phyloP scores from a whole-genome alignment of 768 basidiomycete genomes.

The Boletus pseudo-olivaceus region DNA sequence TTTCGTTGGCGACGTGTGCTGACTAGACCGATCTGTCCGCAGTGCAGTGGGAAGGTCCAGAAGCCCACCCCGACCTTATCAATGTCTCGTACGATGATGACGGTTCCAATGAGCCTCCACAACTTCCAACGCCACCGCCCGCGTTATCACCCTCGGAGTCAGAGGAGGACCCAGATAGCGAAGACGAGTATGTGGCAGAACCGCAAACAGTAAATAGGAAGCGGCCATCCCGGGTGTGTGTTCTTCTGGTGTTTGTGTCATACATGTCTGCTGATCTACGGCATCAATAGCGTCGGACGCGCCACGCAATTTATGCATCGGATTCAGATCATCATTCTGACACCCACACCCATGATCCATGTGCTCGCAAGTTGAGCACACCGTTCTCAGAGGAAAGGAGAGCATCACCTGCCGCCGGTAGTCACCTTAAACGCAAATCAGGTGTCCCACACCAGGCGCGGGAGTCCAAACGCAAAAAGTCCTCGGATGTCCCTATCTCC shows the following conservation, averaged over 20 bases:
- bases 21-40: constrained; percentile 27
- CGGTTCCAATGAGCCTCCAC: constrained; percentile 16
- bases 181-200: constrained; percentile 69
- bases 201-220: constrained; percentile 31
- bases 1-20: constrained; percentile 22
- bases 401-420: constrained; percentile 18
- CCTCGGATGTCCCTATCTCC: constrained; percentile 36
- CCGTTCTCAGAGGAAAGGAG: constrained; percentile 20
- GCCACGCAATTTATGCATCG: constrained; percentile 37
- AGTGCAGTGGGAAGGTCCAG: constrained; percentile 76
- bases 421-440: constrained; percentile 54
- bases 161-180: constrained; percentile 51
- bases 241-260: constrained; percentile 6
- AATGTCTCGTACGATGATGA: constrained; percentile 17
- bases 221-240: constrained; percentile 44
- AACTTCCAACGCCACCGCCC: constrained; percentile 28
- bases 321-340: constrained; percentile 44
- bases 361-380: constrained; percentile 16
- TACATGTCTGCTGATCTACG: constrained; percentile 11
- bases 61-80: constrained; percentile 48
- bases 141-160: constrained; percentile 42
- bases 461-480: constrained; percentile 47
- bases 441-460: constrained; percentile 35
- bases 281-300: constrained; percentile 41
- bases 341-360: constrained; percentile 12